Evolutionary conservation across 1,284 basidiomycete genomes (phyloP), one percentile per base, ranked within the genome.

Genomic region (Athelia psychrophila): DNA sequence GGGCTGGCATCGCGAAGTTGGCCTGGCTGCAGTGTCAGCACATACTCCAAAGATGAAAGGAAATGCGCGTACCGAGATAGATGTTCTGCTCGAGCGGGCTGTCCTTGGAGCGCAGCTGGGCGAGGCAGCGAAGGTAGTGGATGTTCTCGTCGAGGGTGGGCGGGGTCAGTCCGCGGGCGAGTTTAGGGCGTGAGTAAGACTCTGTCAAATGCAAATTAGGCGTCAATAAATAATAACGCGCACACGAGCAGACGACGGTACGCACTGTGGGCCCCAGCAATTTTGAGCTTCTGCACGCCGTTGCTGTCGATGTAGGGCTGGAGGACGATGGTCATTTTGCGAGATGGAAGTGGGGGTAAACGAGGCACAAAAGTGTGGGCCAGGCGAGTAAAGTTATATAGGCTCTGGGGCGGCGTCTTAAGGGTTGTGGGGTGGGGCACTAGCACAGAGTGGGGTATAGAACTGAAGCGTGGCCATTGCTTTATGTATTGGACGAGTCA

Each of bases 41-140:
- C 5, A 30, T 30, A n/a, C n/a, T 30, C 5, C 13, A 13, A 30
- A 30, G 27, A 30, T 5, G 27, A 30, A 30, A 30, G 13, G 27
- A 6, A 30, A n/a, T n/a, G 27, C 5, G 13, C 27, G 27, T 30
- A 13, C 81, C 78, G 25, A 94, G 81, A 65, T 84, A 92, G 60
- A 93, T 91, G 70, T 94, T 87, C 72, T 92, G 90, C 63, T 91
- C 89, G 52, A 93, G 81, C 49, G 67, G 63, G 60, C 81, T 83
- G 65, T 84, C 79, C 69, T 93, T 93, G 42, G 84, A 84, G 45
- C 84, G 81, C 15, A 93, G 72, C 65, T 93, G 91, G 18, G 70
- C 71, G 49, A 91, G 69, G 60, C 80, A 83, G 51, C 88, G 86
- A 23, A 75, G 57, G 45, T 73, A 68, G 62, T 93, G 91, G 25